Evolutionary conservation across 176 grass and related monocot species (phyloP), one percentile per base, ranked within the genome.

Genomic region (Oryza glumipatula): DNA sequence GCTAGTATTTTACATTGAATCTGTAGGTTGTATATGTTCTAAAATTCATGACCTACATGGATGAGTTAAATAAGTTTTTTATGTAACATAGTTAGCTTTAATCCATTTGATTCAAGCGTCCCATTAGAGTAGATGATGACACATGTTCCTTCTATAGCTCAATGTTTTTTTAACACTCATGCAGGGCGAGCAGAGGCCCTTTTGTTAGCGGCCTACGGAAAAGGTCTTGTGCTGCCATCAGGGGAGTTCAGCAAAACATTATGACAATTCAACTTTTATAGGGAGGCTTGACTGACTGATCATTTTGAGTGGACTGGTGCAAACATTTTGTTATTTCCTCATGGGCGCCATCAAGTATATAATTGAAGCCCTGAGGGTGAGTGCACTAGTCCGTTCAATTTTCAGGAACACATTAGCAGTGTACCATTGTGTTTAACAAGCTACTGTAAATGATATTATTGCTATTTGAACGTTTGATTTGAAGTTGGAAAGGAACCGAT

Each of bases 171-270:
- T 68, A 44, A 23, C n/a, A 11, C 44, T 80, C 5, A 48, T 65
- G 23, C 74, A 98, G 96, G 96, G n/a, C 87, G 93, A 88, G 96
- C 96, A 64, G 96, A 98, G 76, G 91, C 96, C 74, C 96, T 98
- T 94, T 65, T 98, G 51, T 94, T 95, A 86, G 96, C 96, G 1
- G 93, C 96, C 5, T 95, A 95, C 74, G 93, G 93, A 60, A 98
- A 88, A 85, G 92, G 88, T 64, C 88, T 98, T 17, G 33, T 77
- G 51, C 72, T 88, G 73, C 86, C 92, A 77, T 61, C 84, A 71
- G 52, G 65, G 63, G 74, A 79, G 69, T 87, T 79, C 14, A 83
- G 17, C 63, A 83, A 83, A 64, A 68, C 84, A 48, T 64, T 35
- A 85, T 35, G 36, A 11, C 7, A 74, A 58, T 26, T 39, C 68